phyloP scores from a whole-genome alignment of 1,139 yeast species.

The Geotrichum klebahnii region DNA sequence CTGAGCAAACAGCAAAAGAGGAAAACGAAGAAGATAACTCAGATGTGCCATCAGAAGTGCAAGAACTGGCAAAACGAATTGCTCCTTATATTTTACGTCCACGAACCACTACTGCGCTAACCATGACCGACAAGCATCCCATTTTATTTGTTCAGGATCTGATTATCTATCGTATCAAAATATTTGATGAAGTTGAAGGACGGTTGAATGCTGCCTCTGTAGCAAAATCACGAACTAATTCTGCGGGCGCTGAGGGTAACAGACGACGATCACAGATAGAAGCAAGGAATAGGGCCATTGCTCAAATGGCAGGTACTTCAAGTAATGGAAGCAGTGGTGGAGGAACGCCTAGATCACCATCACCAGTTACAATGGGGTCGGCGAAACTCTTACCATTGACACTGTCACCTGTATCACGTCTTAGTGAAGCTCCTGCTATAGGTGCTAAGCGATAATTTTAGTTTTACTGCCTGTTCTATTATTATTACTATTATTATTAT shows the following conservation, averaged over 20 bases:
- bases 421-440: too few species aligned
- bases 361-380: neutral
- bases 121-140: constrained; percentile 37
- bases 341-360: constrained; percentile 1
- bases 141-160: constrained; percentile 30
- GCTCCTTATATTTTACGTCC: constrained; percentile 37
- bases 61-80: constrained; percentile 24
- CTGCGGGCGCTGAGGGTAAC: constrained; percentile 26
- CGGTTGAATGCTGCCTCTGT: constrained; percentile 20
- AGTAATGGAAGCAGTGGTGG: neutral
- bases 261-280: constrained; percentile 34
- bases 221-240: constrained; percentile 27
- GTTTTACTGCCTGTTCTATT: neutral
- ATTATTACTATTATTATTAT: neutral
- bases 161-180: constrained; percentile 26
- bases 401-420: constrained; percentile 2
- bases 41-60: constrained; percentile 3
- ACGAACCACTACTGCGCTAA: constrained; percentile 33
- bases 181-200: constrained; percentile 29
- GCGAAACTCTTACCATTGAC: constrained; percentile 4
- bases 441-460: too few species aligned
- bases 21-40: too few species aligned
- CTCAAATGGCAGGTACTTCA: constrained; percentile 18
- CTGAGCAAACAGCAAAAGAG: neutral
- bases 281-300: constrained; percentile 33